Base-by-base conservation (phyloP, 352 stramenopile genomes). In the Blastocystis sp. region DNA sequence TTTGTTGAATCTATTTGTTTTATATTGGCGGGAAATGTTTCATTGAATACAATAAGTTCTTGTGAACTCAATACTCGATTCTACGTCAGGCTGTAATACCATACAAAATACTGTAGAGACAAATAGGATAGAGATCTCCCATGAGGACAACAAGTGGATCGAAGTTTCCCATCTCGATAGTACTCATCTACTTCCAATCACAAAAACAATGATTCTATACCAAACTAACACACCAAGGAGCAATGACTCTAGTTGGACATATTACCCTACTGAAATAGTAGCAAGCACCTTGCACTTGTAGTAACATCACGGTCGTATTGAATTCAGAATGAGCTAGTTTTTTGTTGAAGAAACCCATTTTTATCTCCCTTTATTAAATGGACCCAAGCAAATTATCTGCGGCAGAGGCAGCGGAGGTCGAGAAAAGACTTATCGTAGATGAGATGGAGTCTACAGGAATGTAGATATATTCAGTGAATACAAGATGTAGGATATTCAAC, bases 401-500 rank as follows among this genome's bases (percentile, higher is more conserved):
- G 54, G 68, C 68, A 56, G 68, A 79, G 20, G 41, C 34, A 20
- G 68, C 68, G 5, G 45, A 62, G 34, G 37, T 79, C 34, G 68
- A 79, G 50, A 79, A 79, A n/a, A 79, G 68, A 79, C 54, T 79
- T 39, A 26, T 62, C n/a, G 18, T 79, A 8, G 34, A 62, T 20
- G 68, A 79, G 68, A 18, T 79, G 37, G 68, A 79, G 50, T 45
- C 54, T 37, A 45, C 68, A 9, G 41, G 39, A 24, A 79, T 41
- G 68, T 79, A 56, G 30, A 34, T 34, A 34, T 34, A 34, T 34
- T 34, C 30, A 34, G 30, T 34, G 30, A 34, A 34, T 34, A 34
- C 30, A 34, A 34, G 30, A 34, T 34, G 30, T 34, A 34, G 30
- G 30, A 1, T 34, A 59, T n/a, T n/a, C 50, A 59, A 59, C 13